Evolutionary conservation across 2,329 filamentous ascomycete species (phyloP).

Genomic region (Cercospora zeae-maydis): DNA sequence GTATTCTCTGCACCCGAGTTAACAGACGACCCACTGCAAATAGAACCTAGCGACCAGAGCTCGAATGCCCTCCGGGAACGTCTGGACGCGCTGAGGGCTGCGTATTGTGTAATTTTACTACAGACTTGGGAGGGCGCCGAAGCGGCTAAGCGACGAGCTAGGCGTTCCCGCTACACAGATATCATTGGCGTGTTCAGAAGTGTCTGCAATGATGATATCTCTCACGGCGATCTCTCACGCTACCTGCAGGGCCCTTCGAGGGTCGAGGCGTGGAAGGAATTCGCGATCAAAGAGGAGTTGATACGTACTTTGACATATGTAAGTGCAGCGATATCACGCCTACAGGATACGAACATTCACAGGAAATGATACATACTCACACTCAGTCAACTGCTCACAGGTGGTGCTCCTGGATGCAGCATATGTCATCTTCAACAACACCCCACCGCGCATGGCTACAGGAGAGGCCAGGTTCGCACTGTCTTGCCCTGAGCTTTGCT

Average conservation of each 20-base stretch:
- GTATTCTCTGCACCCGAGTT: constrained; percentile 4
- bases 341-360: no score
- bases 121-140: constrained; percentile 9
- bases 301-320: constrained; percentile 8
- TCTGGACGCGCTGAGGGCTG: neutral
- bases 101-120: neutral
- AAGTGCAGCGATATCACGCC: neutral
- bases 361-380: neutral
- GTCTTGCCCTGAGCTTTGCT: constrained; percentile 5
- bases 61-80: neutral
- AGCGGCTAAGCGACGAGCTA: constrained; percentile 1
- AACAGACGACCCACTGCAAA: constrained; percentile 1
- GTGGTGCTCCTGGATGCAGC: constrained; percentile 2
- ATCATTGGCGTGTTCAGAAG: constrained; percentile 5
- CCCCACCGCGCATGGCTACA: constrained; percentile 5
- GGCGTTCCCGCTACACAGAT: constrained; percentile 6
- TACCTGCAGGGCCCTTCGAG: neutral
- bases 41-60: neutral
- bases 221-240: neutral
- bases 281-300: constrained; percentile 1
- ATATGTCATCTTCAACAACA: constrained; percentile 12
- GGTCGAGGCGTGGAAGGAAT: neutral
- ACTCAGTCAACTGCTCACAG: neutral
- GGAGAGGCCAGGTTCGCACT: neutral
- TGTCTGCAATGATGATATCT: neutral